Evolutionary conservation across 75 land plant genomes (phyloP).

Genomic region (Azolla pinnata): DNA sequence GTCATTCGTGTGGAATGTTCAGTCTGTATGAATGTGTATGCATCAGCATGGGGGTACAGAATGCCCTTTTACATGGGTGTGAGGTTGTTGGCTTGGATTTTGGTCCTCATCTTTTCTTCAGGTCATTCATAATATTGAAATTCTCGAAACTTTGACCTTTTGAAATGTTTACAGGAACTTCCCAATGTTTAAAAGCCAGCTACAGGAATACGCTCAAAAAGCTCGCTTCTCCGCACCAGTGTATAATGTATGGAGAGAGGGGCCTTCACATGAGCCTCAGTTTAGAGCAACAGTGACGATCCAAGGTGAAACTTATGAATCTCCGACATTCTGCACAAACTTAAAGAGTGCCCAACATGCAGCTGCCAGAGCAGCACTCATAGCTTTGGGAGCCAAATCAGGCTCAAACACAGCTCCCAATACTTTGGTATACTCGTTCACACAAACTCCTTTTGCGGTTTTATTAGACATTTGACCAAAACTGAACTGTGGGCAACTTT

Average conservation of each 20-base stretch:
- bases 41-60: too few species aligned
- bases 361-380: conserved; percentile 30
- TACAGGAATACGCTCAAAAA: conserved; percentile 32
- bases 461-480: not conserved
- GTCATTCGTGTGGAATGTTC: too few species aligned
- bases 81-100: too few species aligned
- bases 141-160: too few species aligned
- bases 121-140: too few species aligned
- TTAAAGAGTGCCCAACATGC: conserved; percentile 35
- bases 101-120: too few species aligned
- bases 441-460: not conserved
- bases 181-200: conserved; percentile 32
- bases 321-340: conserved; percentile 17
- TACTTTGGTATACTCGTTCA: conserved; percentile 46
- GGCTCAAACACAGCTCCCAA: conserved; percentile 41
- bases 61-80: too few species aligned
- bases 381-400: conserved; percentile 10
- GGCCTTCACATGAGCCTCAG: conserved; percentile 28
- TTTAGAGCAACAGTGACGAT: conserved; percentile 26
- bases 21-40: too few species aligned
- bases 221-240: conserved; percentile 20
- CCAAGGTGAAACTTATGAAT: conserved; percentile 20
- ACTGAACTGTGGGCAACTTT: not conserved
- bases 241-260: conserved; percentile 23
- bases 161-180: too few species aligned